Evolutionary conservation across 805 yeast genomes (phyloP), one percentile per base, ranked within the genome.

Genomic region (Starmerella floricola): DNA sequence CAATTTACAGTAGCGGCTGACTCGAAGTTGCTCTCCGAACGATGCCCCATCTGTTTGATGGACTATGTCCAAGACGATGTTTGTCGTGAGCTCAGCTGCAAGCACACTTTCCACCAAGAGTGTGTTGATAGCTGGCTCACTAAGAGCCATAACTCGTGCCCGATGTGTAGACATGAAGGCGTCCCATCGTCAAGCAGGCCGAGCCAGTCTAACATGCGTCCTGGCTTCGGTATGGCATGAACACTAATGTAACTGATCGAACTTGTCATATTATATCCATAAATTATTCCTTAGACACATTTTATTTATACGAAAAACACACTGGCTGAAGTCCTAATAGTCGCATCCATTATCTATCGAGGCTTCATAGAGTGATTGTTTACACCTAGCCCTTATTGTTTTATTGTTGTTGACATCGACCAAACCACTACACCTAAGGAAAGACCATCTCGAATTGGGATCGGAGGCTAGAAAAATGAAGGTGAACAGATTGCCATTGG

Each of bases 71-170:
- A 53, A 28, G 68, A 63, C 19, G 79, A 76, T 21, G 51, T 57
- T 16, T 65, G 74, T 28, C 64, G 81, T 32, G 55, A 58, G 42
- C 58, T 76, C 31, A 41, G 51, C 10, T 76, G 82, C 53, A 55
- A 59, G 3, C 82, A 76, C 53, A 49, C 60, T 24, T 76, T 73
- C 59, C 82, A 76, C 55, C 58, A 59, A 36, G 67, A 61, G 1
- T 76, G 82, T 51, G 67, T 76, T 40, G 82, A 76, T 51, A 67
- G 67, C 43, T 75, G 80, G 79, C 59, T 75, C 10, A 46, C 64
- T 20, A 65, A 63, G 10, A 72, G 76, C 29, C 66, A 70, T 47
- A 75, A 74, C 49, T 67, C 69, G 16, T 75, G 80, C 55, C 80
- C 80, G 6, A 58, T 74, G 36, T 75, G 80, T 49, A 61, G 80